A percentile compares a stretch with the other conserved stretches of the same genome.
Conservation (phyloP, 2,329 filamentous ascomycete genomes). For the Nakataea oryzae region DNA sequence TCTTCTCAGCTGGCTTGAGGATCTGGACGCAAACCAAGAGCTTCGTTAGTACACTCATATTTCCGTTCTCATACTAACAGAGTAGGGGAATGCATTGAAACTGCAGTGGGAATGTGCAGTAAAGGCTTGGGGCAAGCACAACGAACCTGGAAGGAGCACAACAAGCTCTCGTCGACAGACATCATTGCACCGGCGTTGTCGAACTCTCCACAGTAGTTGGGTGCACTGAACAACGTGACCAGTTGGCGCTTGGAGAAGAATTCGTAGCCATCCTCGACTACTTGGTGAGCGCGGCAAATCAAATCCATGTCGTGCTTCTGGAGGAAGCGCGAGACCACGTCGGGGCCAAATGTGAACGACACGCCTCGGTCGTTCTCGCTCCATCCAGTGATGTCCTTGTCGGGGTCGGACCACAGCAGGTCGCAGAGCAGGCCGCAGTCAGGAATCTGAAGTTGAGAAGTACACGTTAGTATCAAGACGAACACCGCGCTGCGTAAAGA, state of each 20-base stretch:
- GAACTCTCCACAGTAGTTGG: constrained; percentile 99
- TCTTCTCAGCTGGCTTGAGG: constrained; percentile 99
- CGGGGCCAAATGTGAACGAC: constrained; percentile 95
- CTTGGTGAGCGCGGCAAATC: constrained; percentile 96
- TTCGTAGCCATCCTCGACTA: constrained; percentile 98
- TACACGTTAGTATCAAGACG: not conserved
- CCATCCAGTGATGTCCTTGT: constrained; percentile 99
- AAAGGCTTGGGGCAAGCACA: not conserved
- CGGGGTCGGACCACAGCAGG: constrained; percentile 95
- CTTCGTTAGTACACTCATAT: not conserved
- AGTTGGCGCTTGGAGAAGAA: constrained; percentile 99
- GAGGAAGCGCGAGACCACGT: constrained; percentile 93
- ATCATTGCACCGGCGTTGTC: constrained; percentile 99
- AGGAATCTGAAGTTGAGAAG: constrained; percentile 66
- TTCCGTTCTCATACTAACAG: not conserved
- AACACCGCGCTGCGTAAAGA: not conserved
- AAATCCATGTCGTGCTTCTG: constrained; percentile 99
- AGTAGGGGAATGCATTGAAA: not conserved
- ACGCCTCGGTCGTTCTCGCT: constrained; percentile 98
- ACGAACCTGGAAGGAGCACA: constrained; percentile 93
- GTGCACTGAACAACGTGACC: constrained; percentile 93
- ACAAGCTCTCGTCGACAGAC: constrained; percentile 95
- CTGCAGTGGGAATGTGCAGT: not conserved
- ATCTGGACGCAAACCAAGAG: constrained; percentile 46
- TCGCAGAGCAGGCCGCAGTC: constrained; percentile 97